Evolutionary conservation across 192 early-diverging fungal species (phyloP).

Genomic region (Chytriomyces confervae): DNA sequence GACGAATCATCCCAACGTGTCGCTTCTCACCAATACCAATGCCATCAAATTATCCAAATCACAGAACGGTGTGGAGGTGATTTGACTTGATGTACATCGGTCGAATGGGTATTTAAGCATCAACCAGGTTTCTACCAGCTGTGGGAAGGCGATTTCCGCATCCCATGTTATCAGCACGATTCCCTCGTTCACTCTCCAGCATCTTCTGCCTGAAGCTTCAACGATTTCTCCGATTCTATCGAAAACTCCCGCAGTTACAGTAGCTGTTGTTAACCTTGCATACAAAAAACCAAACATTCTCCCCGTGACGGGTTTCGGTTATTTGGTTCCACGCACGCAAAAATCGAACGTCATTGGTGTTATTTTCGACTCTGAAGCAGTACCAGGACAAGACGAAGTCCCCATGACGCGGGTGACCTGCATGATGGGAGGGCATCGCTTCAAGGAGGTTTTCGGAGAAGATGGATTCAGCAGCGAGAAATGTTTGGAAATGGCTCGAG

Average conservation of each 20-base stretch:
- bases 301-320: conserved; percentile 86
- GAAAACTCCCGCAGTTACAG: conserved; percentile 72
- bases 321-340: conserved; percentile 77
- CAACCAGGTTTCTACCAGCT: background rate
- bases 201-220: conserved; percentile 47
- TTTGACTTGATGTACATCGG: conserved; percentile 25
- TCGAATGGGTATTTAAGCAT: background rate
- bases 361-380: conserved; percentile 85
- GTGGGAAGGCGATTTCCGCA: conserved; percentile 12
- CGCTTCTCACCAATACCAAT: background rate
- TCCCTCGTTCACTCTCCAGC: conserved; percentile 59
- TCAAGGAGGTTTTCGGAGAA: conserved; percentile 62
- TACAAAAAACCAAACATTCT: conserved; percentile 60
- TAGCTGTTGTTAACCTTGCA: conserved; percentile 85
- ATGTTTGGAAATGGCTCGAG: conserved; percentile 55
- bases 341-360: conserved; percentile 70
- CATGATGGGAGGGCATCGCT: conserved; percentile 90
- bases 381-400: conserved; percentile 68
- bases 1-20: conserved; percentile 46
- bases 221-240: conserved; percentile 47
- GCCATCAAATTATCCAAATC: conserved; percentile 56
- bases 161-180: conserved; percentile 73
- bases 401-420: conserved; percentile 71
- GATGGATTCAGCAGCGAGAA: conserved; percentile 35
- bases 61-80: conserved; percentile 50